Evolutionary conservation across 116 monocot genomes (phyloP).

Genomic region (Posidonia oceanica): DNA sequence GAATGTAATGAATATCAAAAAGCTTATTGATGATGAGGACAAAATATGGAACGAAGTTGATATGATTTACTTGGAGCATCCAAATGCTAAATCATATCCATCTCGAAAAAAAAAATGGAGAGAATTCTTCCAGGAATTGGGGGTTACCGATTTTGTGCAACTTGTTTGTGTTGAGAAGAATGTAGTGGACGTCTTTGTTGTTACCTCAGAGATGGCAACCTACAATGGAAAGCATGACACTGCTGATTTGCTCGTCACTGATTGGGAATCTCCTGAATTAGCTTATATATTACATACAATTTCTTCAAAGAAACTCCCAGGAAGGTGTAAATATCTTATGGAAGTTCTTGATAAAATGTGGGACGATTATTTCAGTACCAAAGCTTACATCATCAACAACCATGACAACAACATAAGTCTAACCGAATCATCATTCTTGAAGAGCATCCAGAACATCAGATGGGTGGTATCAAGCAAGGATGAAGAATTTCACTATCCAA

Average conservation of each 20-base stretch:
- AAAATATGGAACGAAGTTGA: conserved; percentile 67
- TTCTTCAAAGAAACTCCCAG: conserved; percentile 38
- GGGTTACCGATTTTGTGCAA: conserved; percentile 89
- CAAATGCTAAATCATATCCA: conserved; percentile 19
- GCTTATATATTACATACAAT: conserved; percentile 39
- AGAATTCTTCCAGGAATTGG: conserved; percentile 58
- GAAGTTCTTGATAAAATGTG: conserved; percentile 88
- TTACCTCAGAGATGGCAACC: not conserved
- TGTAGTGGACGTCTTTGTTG: conserved; percentile 17
- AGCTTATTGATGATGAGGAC: conserved; percentile 30
- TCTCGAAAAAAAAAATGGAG: conserved; percentile 40
- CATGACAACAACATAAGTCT: conserved; percentile 9
- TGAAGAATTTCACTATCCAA: conserved; percentile 54
- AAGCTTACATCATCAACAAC: conserved; percentile 15
- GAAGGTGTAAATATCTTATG: conserved; percentile 70
- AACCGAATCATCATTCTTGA: conserved; percentile 52
- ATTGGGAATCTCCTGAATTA: conserved; percentile 92
- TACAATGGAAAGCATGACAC: conserved; percentile 1
- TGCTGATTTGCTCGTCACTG: conserved; percentile 21
- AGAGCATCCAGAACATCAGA: conserved; percentile 30
- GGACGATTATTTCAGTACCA: conserved; percentile 65
- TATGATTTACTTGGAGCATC: conserved; percentile 62
- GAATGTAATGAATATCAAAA: conserved; percentile 48
- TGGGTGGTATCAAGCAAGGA: conserved; percentile 75
- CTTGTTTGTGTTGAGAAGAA: conserved; percentile 35